Evolutionary conservation across 192 early-diverging fungal genomes (phyloP).

Genomic region (Dispira simplex): DNA sequence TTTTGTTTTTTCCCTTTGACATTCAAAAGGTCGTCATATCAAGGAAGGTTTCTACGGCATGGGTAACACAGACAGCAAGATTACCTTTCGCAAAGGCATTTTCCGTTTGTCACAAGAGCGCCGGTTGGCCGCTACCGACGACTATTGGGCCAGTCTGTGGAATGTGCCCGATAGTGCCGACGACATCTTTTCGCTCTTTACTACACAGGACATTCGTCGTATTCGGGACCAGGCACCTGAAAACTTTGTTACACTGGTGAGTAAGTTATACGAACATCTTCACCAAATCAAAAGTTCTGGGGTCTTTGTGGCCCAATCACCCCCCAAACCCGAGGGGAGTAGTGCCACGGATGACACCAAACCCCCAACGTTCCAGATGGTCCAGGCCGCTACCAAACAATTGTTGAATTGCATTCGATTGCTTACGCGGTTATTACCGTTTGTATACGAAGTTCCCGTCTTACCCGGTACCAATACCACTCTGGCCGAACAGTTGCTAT

Average conservation of each 20-base stretch:
- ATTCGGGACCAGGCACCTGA: slow-evolving; percentile 56
- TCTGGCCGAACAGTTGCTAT: slow-evolving; percentile 24
- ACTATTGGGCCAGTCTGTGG: slow-evolving; percentile 31
- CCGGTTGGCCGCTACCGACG: slow-evolving; percentile 24
- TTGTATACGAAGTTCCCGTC: slow-evolving; percentile 48
- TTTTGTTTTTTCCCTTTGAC: too few species aligned
- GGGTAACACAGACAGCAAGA: slow-evolving; percentile 79
- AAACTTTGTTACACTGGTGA: slow-evolving; percentile 61
- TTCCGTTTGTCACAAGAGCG: slow-evolving; percentile 69
- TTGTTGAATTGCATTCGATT: slow-evolving; percentile 71
- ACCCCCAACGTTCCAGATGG: neutral
- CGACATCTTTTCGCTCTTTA: slow-evolving; percentile 76
- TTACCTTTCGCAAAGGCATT: slow-evolving; percentile 76
- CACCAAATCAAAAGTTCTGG: neutral
- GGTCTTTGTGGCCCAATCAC: neutral
- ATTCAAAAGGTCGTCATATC: too few species aligned
- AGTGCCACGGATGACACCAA: neutral
- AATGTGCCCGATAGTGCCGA: slow-evolving; percentile 27
- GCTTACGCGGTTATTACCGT: slow-evolving; percentile 71
- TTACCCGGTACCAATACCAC: slow-evolving; percentile 12
- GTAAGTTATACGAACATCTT: slow-evolving; percentile 33
- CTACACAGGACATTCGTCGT: slow-evolving; percentile 65
- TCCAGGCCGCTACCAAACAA: slow-evolving; percentile 36
- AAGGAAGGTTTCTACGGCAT: too few species aligned
- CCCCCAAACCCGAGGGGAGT: neutral